A percentile compares a stretch with the other conserved stretches of the same genome.
These are phyloP conservation scores for Colletotrichum filicis DNA, from an alignment of 2,329 filamentous ascomycete species.

Conservation along the genomic window DNA sequence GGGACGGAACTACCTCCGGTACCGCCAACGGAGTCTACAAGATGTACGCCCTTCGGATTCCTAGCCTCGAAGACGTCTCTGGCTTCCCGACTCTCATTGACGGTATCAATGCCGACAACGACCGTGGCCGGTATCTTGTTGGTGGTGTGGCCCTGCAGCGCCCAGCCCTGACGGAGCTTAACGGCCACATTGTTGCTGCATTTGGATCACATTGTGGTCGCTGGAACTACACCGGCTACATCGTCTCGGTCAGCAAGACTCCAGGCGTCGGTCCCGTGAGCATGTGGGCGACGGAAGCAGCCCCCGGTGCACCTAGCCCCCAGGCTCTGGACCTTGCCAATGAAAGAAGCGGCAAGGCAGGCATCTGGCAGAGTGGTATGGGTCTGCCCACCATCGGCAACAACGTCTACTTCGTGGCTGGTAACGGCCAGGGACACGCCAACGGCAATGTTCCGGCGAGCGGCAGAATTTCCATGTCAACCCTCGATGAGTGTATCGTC, in stretches of 20 bases:
- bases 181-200: slow-evolving; percentile 54
- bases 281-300: slow-evolving; percentile 39
- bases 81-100: slow-evolving; percentile 57
- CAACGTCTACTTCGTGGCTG: slow-evolving; percentile 41
- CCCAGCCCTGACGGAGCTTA: slow-evolving; percentile 45
- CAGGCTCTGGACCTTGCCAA: slow-evolving; percentile 31
- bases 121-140: slow-evolving; percentile 54
- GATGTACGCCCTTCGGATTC: slow-evolving; percentile 51
- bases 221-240: slow-evolving; percentile 54
- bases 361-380: slow-evolving; percentile 50
- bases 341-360: slow-evolving; percentile 45
- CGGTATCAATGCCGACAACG: slow-evolving; percentile 56
- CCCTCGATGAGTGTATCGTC: slow-evolving; percentile 46
- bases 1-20: slow-evolving; percentile 38
- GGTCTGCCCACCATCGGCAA: slow-evolving; percentile 43
- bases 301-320: slow-evolving; percentile 48
- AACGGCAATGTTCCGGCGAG: slow-evolving; percentile 48
- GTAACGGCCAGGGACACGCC: slow-evolving; percentile 46
- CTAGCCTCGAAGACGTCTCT: slow-evolving; percentile 48
- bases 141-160: slow-evolving; percentile 58
- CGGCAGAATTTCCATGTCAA: slow-evolving; percentile 44
- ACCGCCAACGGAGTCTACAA: slow-evolving; percentile 50
- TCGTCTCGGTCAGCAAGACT: slow-evolving; percentile 44
- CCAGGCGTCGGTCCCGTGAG: slow-evolving; percentile 44
- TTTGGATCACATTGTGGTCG: slow-evolving; percentile 61